phyloP scores from a whole-genome alignment of 495 filamentous ascomycete species.

The Daldinia bambusicola region DNA sequence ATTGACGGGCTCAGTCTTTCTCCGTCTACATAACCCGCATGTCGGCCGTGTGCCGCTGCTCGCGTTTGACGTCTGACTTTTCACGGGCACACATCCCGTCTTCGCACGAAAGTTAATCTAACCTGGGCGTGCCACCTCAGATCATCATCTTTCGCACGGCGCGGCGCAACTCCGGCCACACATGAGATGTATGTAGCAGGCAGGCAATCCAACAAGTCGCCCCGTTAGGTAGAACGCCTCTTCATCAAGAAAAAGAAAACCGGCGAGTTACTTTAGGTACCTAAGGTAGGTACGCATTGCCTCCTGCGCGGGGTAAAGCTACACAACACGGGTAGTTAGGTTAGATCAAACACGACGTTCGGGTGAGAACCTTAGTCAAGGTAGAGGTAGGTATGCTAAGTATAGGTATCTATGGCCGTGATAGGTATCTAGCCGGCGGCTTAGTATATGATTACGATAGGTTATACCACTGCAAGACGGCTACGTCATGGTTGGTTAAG shows the following conservation, averaged over 20 bases:
- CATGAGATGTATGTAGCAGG: background rate
- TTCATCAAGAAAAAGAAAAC: slow-evolving; percentile 1
- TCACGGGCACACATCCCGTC: slow-evolving; percentile 1
- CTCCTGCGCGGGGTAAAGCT: slow-evolving; percentile 31
- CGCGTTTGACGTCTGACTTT: no score
- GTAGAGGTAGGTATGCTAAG: background rate
- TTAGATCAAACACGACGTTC: background rate
- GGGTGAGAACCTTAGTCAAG: background rate
- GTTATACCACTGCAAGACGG: background rate
- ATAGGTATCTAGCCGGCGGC: background rate
- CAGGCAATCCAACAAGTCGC: background rate
- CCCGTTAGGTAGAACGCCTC: slow-evolving; percentile 8
- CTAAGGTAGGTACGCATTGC: no score
- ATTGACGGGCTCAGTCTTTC: no score
- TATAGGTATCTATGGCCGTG: no score
- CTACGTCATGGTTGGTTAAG: slow-evolving; percentile 16
- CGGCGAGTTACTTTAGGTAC: slow-evolving; percentile 19
- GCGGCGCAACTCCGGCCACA: slow-evolving; percentile 34
- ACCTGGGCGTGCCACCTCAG: slow-evolving; percentile 24
- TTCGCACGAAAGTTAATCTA: slow-evolving; percentile 27
- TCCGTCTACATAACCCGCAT: no score
- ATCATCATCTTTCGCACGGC: slow-evolving; percentile 16
- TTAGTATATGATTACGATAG: slow-evolving; percentile 13
- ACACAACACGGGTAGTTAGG: slow-evolving; percentile 10
- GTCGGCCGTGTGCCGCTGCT: no score